phyloP scores from a whole-genome alignment of 2,329 filamentous ascomycete genomes.

The Hypoxylon sp. region DNA sequence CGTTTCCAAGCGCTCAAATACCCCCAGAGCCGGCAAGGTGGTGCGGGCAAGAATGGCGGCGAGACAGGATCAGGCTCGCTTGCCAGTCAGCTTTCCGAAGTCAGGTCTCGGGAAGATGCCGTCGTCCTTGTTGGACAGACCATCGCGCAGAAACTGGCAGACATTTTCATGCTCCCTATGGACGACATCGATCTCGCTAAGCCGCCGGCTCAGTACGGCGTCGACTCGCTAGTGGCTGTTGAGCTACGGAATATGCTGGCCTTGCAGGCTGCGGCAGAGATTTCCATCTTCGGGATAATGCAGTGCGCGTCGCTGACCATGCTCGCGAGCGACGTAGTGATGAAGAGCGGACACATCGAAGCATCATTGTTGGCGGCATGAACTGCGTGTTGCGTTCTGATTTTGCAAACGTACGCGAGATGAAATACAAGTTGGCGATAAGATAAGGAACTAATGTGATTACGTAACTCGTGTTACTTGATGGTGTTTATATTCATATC shows the following conservation, averaged over 20 bases:
- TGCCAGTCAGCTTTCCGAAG: background rate
- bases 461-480: too few relatives aligned
- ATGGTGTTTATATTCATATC: too few relatives aligned
- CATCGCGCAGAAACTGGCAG: constrained; percentile 18
- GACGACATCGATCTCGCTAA: constrained; percentile 20
- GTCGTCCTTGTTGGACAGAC: background rate
- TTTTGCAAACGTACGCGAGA: too few relatives aligned
- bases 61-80: background rate
- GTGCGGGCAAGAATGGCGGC: background rate
- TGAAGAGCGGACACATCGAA: constrained; percentile 1
- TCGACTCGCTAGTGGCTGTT: constrained; percentile 36
- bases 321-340: constrained; percentile 8
- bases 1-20: constrained; percentile 11
- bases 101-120: background rate
- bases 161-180: constrained; percentile 27
- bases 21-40: background rate
- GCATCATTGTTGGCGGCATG: background rate
- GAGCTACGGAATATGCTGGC: constrained; percentile 35
- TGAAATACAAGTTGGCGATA: too few relatives aligned
- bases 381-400: too few relatives aligned
- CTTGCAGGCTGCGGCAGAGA: constrained; percentile 9
- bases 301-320: constrained; percentile 19
- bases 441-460: too few relatives aligned
- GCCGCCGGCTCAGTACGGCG: constrained; percentile 21
- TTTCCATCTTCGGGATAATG: constrained; percentile 32